These are phyloP conservation scores for Straminergon stramineum DNA, from an alignment of 225 moss, liverwort and hornwort genomes.

Conservation along the genomic window DNA sequence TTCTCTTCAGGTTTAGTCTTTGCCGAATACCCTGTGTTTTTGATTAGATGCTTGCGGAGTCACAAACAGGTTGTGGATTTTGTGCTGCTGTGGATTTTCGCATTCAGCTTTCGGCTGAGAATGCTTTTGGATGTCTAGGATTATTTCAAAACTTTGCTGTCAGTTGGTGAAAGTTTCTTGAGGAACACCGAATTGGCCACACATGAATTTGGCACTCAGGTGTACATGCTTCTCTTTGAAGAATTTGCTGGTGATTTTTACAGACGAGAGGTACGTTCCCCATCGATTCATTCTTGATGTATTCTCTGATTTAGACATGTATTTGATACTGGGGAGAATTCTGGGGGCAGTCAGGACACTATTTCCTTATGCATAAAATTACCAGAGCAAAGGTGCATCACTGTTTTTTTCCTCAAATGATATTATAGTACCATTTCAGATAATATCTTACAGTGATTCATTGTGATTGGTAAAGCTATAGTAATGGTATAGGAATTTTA, in stretches of 20 bases:
- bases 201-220: conserved; percentile 60
- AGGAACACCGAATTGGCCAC: conserved; percentile 56
- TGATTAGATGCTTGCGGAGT: not conserved
- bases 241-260: conserved; percentile 69
- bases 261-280: conserved; percentile 58
- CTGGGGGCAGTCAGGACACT: not conserved
- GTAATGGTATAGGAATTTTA: not conserved
- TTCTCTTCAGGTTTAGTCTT: conserved; percentile 50
- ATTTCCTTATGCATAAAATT: not conserved
- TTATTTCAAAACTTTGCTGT: conserved; percentile 77
- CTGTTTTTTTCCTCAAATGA: not conserved
- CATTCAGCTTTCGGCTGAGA: not conserved
- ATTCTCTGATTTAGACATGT: not conserved
- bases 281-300: not conserved
- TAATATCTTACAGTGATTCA: not conserved
- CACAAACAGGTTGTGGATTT: not conserved
- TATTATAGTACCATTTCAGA: not conserved
- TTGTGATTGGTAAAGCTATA: not conserved
- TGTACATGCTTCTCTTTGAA: conserved; percentile 69
- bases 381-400: not conserved
- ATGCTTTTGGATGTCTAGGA: conserved; percentile 38
- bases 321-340: not conserved
- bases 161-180: conserved; percentile 60
- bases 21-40: not conserved
- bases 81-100: not conserved